Conservation (phyloP, 2,329 filamentous ascomycete genomes). For the Cadophora sp. region DNA sequence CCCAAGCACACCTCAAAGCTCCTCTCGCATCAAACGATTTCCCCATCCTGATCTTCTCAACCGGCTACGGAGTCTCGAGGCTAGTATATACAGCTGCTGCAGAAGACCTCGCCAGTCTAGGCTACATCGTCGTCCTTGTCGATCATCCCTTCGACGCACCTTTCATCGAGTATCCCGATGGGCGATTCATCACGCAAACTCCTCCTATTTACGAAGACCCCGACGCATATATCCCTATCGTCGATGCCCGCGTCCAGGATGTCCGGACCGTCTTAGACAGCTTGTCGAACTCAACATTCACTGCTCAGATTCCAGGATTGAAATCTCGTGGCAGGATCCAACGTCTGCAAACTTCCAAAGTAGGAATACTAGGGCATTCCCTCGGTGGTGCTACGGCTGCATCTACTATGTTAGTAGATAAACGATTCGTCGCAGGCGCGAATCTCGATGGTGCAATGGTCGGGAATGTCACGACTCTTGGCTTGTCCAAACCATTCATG, state of each 20-base stretch:
- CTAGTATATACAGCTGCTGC: conserved; percentile 40
- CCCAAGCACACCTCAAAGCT: conserved; percentile 25
- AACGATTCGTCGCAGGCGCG: conserved; percentile 44
- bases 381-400: conserved; percentile 45
- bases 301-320: conserved; percentile 22
- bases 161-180: conserved; percentile 44
- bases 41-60: conserved; percentile 44
- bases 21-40: conserved; percentile 16
- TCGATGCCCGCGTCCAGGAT: conserved; percentile 29
- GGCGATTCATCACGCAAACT: conserved; percentile 16
- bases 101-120: conserved; percentile 42
- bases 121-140: conserved; percentile 44
- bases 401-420: conserved; percentile 40
- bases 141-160: conserved; percentile 45
- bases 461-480: conserved; percentile 36
- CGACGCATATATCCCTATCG: conserved; percentile 16
- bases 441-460: conserved; percentile 48
- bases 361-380: conserved; percentile 33
- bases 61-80: conserved; percentile 39
- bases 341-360: conserved; percentile 14
- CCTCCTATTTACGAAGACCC: conserved; percentile 1
- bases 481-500: conserved; percentile 43
- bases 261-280: conserved; percentile 29
- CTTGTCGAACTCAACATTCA: conserved; percentile 18
- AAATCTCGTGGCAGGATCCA: neutral